Base-by-base conservation (phyloP, 768 basidiomycete species). In the Neoboletus brunneissimus region DNA sequence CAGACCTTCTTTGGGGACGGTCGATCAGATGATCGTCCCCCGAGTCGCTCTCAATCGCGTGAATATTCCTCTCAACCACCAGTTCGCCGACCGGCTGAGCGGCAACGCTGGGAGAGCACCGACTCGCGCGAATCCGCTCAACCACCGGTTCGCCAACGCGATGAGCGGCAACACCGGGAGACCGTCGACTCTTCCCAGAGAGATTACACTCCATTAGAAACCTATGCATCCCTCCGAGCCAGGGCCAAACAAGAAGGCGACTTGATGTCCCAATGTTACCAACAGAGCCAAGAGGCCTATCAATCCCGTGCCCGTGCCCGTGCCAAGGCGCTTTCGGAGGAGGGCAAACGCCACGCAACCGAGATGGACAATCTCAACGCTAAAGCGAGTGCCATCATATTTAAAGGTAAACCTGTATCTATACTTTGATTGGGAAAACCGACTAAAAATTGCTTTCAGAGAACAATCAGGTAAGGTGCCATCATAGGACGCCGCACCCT, bases 301-400 rank as follows among this genome's bases (percentile, higher is more conserved):
- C 72, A 78, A 47, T 73, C 76, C 13, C 82, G 86, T 3, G 85
- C 97, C 62, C 86, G 87, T 20, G 89, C 83, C 1, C 73, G 73
- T 29, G 94, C 94, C 35, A 94, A 96, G 72, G 76, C 87, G 49
- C 79, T 97, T 18, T 89, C 87, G 27, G 83, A 86, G 48, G 64
- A 92, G 68, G 93, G 91, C 20, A 91, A 93, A 70, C 76, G 75
- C 37, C 92, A 95, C 68, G 81, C 88, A 67, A 66, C 73, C 12
- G 79, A 81, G 65, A 94, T 92, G 87, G 86, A 91, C 58, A 69
- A 77, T 35, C 71, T 93, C 59, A 90, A 98, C 69, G 81, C 78
- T 55, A 72, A 91, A 70, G 96, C 95, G 4, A 84, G 87, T 54
- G 82, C 87, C 48, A 91, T 88, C 88, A 92, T 98, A 59, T 98